Conservation (phyloP, 1,284 basidiomycete species). For the Cryptococcus sp. region DNA sequence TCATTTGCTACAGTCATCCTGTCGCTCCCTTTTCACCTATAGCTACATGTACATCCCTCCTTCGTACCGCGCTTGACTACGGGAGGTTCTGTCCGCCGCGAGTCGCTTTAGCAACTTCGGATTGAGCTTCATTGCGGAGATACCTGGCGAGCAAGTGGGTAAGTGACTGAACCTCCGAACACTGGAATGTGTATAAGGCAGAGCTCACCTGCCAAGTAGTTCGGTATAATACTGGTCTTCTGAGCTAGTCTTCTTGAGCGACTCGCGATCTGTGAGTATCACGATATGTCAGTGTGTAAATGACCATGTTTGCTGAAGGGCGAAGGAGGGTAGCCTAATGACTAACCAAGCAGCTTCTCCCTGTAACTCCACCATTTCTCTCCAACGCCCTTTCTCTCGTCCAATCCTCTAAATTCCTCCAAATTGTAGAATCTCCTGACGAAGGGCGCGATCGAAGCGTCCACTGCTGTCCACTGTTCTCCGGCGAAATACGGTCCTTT, state of each 20-base stretch:
- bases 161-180: too few species aligned
- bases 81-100: conserved; percentile 20
- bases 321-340: too few species aligned
- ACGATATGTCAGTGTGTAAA: neutral
- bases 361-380: conserved; percentile 20
- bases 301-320: too few species aligned
- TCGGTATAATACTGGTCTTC: conserved; percentile 24
- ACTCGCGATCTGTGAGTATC: conserved; percentile 17
- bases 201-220: conserved; percentile 14
- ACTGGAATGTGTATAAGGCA: neutral
- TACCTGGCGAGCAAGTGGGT: conserved; percentile 7
- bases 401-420: conserved; percentile 20
- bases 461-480: conserved; percentile 26
- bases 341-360: conserved; percentile 21
- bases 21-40: neutral
- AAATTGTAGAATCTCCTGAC: conserved; percentile 25
- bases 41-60: neutral
- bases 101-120: conserved; percentile 24
- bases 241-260: conserved; percentile 23
- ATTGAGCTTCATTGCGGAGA: conserved; percentile 23
- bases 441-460: conserved; percentile 24
- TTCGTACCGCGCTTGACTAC: neutral
- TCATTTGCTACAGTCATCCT: neutral
- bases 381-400: conserved; percentile 15
- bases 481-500: conserved; percentile 28